Base-by-base conservation (phyloP, 495 filamentous ascomycete genomes). In the Parmelia sp. region DNA sequence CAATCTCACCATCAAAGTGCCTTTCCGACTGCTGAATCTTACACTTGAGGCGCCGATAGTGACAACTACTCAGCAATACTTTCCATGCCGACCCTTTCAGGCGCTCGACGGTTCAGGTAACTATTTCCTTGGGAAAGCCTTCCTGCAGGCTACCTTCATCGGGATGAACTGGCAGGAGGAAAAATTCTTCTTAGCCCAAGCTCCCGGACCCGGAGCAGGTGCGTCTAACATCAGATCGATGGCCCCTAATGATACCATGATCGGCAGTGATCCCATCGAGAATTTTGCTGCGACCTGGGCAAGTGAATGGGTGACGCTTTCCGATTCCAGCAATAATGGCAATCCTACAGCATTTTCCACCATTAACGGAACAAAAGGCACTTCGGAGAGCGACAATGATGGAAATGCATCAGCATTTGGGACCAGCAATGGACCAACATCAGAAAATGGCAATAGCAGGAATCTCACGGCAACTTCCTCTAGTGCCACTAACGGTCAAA, bases 121-220 rank as follows among this genome's bases (percentile, higher is more conserved):
- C 8, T 81, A 74, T 47, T 68, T 66, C 12, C 77, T 86, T 39
- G 83, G 82, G 1, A 75, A 84, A 31, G 76, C 82, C 3, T 86
- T 86, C 60, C 66, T 86, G 17, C 83, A 86, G 67, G 82, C 81
- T 31, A 79, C 82, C 9, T 84, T 85, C 62, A 63, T 84, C 1
- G 82, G 80, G 21, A 75, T 77, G 9, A 83, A 84, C 71, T 83
- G 77, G 75, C 70, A 64, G 39, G 60, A 67, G n/a, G 75, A 76
- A 12, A 74, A 66, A 17, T 81, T 75, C 74, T 83, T 77, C 69
- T 69, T 83, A 23, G 80, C 78, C 8, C 80, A 83, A 67, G 80
- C 80, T 35, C 79, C 80, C 7, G 80, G 80, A 14, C 79, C 80
- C 15, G 72, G 71, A 25, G 49, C 45, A 21, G 61, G 49, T 45